Percentiles rank a stretch among this genome's conserved stretches.
These are phyloP conservation scores for Tricholoma sp. DNA, from an alignment of 768 basidiomycete genomes.

Conservation along the genomic window DNA sequence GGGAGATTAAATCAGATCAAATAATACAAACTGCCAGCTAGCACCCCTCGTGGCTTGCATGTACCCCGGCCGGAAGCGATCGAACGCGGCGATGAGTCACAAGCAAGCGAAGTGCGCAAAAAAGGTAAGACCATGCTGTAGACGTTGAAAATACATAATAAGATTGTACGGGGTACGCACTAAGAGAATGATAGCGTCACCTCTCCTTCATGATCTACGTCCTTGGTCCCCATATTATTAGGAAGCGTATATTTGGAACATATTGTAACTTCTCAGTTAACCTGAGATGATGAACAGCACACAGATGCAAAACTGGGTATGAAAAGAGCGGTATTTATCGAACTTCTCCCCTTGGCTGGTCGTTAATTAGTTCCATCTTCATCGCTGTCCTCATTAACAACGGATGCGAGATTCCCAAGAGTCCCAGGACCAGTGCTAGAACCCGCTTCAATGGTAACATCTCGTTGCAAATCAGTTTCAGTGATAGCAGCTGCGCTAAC, in stretches of 20 bases:
- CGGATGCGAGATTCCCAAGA: slow-evolving; percentile 5
- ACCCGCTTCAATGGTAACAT: slow-evolving; percentile 18
- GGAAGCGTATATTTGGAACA: background rate
- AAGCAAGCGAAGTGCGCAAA: background rate
- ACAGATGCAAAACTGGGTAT: background rate
- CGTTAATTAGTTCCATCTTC: slow-evolving; percentile 11
- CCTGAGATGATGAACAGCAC: background rate
- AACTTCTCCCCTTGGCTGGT: background rate
- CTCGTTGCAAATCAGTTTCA: slow-evolving; percentile 20
- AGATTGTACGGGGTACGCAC: background rate
- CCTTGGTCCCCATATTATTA: background rate
- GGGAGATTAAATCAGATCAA: background rate
- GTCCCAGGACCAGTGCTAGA: slow-evolving; percentile 29
- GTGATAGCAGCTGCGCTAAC: slow-evolving; percentile 45
- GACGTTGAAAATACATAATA: too few species aligned
- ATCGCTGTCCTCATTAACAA: slow-evolving; percentile 8
- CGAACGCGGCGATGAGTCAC: background rate
- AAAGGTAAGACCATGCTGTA: too few species aligned
- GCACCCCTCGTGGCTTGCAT: slow-evolving; percentile 7
- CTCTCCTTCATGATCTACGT: background rate
- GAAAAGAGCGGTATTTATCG: background rate
- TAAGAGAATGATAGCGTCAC: background rate
- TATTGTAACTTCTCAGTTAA: background rate
- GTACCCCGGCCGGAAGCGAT: background rate
- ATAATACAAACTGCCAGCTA: background rate